Base-by-base conservation (phyloP, 208 protist genomes). In the Willaertia magna region DNA sequence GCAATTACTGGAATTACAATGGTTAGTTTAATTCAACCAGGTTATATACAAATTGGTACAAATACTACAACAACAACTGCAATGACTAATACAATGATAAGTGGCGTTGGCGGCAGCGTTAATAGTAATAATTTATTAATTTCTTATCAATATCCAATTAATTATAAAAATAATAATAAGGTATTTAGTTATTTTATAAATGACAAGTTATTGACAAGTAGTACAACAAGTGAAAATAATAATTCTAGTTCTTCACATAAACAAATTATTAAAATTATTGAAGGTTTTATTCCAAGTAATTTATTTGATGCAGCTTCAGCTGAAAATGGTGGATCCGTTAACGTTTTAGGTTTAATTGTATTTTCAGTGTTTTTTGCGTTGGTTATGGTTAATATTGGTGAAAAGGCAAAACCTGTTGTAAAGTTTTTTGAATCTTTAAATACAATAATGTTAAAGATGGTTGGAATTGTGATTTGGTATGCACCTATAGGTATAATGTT, bases 351-450 rank as follows among this genome's bases (percentile, higher is more conserved):
- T 34, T 51, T 87, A 30, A 87, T 87, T 76, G 79, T 76, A 9
- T 87, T 87, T 46, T 82, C 43, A 0, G 51, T 67, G 9, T 87
- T 52, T 26, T 26, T 76, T 40, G 6, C 74, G 0, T 20, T 87
- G 44, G 85, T 76, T 16, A 82, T 87, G 34, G 44, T 82, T 67
- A 61, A 55, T 67, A 61, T 84, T 74, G 67, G 75, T 40, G 74
- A 55, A 6, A 14, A 40, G 22, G 85, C 67, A 1, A 79, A 51
- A 26, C 76, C 85, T 16, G 1, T 87, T 20, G 74, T 85, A 42
- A 74, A 87, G n/a, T 85, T 87, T 49, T 87, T 87, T 48, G 74
- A 82, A 9, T 40, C 85, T 16, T 75, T 84, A 30, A 87, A 87
- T 74, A 75, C 61, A 11, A 83, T 83, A 22, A 85, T 87, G 30